Evolutionary conservation across 371 early-diverging fungal species (phyloP).

Genomic region (Amoeboaphelidium protococcarum): DNA sequence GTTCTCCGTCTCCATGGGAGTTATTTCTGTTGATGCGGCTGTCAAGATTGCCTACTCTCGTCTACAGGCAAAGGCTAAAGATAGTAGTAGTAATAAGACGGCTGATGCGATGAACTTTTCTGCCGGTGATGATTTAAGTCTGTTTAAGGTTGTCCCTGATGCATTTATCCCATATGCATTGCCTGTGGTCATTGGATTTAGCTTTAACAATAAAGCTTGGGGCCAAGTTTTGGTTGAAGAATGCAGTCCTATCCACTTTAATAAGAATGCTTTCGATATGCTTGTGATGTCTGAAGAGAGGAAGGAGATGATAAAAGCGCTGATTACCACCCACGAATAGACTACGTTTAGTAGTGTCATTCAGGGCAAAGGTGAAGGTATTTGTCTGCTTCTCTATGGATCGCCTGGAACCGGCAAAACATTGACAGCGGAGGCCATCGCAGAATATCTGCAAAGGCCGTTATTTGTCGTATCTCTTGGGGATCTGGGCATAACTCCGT

Average conservation of each 20-base stretch:
- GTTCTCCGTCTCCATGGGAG: neutral
- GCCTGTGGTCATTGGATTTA: slow-evolving; percentile 22
- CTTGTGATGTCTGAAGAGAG: slow-evolving; percentile 15
- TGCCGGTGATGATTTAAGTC: neutral
- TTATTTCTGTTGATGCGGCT: neutral
- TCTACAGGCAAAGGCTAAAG: neutral
- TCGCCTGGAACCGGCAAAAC: slow-evolving; percentile 40
- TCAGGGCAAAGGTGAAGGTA: slow-evolving; percentile 19
- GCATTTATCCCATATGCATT: slow-evolving; percentile 8
- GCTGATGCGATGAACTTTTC: neutral
- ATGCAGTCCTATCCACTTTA: slow-evolving; percentile 12
- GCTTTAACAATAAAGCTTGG: slow-evolving; percentile 21
- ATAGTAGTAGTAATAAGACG: neutral
- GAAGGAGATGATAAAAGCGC: slow-evolving; percentile 18
- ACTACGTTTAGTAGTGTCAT: slow-evolving; percentile 14
- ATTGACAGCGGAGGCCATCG: slow-evolving; percentile 35
- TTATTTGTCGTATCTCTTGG: slow-evolving; percentile 24
- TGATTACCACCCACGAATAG: slow-evolving; percentile 14
- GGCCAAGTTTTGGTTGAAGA: slow-evolving; percentile 20
- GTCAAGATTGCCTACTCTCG: neutral
- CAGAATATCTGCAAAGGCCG: slow-evolving; percentile 19
- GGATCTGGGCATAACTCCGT: slow-evolving; percentile 19
- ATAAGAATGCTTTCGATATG: slow-evolving; percentile 20
- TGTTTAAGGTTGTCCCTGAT: slow-evolving; percentile 3
- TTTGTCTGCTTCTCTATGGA: slow-evolving; percentile 27